These are phyloP conservation scores for Nitzschia palea DNA, from an alignment of 108 stramenopile species.

Conservation along the genomic window DNA sequence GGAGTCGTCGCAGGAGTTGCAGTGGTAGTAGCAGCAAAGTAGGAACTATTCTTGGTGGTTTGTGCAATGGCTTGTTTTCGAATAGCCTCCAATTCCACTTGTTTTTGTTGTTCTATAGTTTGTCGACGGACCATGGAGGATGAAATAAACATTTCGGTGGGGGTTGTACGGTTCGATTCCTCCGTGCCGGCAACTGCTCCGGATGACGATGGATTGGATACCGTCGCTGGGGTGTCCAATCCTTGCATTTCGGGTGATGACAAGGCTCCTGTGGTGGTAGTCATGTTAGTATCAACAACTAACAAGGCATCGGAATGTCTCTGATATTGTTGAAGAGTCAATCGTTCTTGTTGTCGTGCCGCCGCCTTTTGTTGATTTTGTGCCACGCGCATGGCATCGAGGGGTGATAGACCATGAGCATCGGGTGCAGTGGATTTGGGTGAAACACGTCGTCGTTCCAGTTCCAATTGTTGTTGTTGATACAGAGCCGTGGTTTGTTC, in stretches of 20 bases:
- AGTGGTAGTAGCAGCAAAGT: too few relatives aligned
- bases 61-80: not conserved
- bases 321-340: not conserved
- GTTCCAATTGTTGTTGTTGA: not conserved
- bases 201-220: too few relatives aligned
- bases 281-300: not conserved
- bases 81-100: not conserved
- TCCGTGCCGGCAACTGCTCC: too few relatives aligned
- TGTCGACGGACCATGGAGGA: not conserved
- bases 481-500: not conserved
- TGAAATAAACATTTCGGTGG: not conserved
- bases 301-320: slow-evolving; percentile 1
- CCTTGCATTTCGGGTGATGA: too few relatives aligned
- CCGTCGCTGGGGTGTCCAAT: too few relatives aligned
- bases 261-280: too few relatives aligned
- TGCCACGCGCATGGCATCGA: slow-evolving; percentile 1
- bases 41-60: too few relatives aligned
- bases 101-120: slow-evolving; percentile 1
- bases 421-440: too few relatives aligned
- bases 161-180: too few relatives aligned
- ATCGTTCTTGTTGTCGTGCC: not conserved
- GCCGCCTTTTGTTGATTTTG: slow-evolving; percentile 9
- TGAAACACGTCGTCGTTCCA: not conserved
- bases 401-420: not conserved
- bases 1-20: too few relatives aligned